A percentile compares a stretch with the other conserved stretches of the same genome.
These are phyloP conservation scores for Rheum nobile DNA, from an alignment of 148 eudicot species.

Conservation along the genomic window DNA sequence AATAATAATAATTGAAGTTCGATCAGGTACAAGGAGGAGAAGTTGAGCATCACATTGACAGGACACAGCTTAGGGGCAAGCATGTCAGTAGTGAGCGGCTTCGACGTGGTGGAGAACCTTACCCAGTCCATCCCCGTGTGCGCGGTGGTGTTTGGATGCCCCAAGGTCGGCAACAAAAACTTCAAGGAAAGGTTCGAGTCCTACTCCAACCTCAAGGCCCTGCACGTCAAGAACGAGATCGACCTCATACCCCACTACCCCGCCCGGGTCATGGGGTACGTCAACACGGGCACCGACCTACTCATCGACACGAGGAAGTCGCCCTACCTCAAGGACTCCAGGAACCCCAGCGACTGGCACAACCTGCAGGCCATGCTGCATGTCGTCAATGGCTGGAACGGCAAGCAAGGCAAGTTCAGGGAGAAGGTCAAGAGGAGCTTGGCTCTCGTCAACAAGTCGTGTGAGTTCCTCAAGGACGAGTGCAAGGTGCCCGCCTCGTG, in stretches of 20 bases:
- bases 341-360: conserved; percentile 71
- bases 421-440: conserved; percentile 46
- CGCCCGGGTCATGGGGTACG: conserved; percentile 44
- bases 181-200: conserved; percentile 42
- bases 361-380: conserved; percentile 64
- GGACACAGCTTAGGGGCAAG: conserved; percentile 69
- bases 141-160: conserved; percentile 69
- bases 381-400: conserved; percentile 74
- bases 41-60: conserved; percentile 33
- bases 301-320: conserved; percentile 66
- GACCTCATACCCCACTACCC: conserved; percentile 78
- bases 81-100: conserved; percentile 50
- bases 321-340: conserved; percentile 51
- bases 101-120: conserved; percentile 66
- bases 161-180: conserved; percentile 61
- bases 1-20: no score
- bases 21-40: conserved; percentile 33
- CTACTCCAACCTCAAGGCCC: conserved; percentile 37
- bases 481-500: conserved; percentile 68
- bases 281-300: conserved; percentile 41
- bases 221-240: conserved; percentile 56
- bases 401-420: conserved; percentile 39
- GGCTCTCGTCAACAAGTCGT: conserved; percentile 74
- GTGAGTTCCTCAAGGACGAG: conserved; percentile 64
- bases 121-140: conserved; percentile 42